Conservation (phyloP, 306 rosid genomes). For the Cicer cuneatum region DNA sequence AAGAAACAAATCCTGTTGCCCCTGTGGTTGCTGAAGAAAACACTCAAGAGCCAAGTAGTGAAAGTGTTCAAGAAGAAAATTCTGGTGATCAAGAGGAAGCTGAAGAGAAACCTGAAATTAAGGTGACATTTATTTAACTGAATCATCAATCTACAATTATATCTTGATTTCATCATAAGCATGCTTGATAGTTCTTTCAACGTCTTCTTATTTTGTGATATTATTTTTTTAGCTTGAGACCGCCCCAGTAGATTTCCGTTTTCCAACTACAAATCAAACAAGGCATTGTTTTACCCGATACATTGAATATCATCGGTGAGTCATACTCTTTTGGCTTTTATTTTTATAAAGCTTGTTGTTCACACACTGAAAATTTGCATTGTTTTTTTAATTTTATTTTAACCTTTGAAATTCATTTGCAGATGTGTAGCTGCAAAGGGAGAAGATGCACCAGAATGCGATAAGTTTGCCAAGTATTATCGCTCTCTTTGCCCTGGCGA, state of each 20-base stretch:
- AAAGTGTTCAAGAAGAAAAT: conserved; percentile 48
- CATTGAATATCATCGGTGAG: conserved; percentile 86
- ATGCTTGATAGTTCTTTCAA: conserved; percentile 2
- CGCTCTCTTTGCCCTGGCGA: conserved; percentile 98
- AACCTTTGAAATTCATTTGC: conserved; percentile 26
- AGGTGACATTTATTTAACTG: conserved; percentile 55
- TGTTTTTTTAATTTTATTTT: conserved; percentile 21
- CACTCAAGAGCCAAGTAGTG: conserved; percentile 60
- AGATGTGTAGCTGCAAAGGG: conserved; percentile 94
- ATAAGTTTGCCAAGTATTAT: conserved; percentile 82
- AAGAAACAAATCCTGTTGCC: conserved; percentile 49
- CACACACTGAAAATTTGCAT: neutral
- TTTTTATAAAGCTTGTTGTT: conserved; percentile 26
- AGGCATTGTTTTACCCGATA: conserved; percentile 99
- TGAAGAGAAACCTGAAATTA: conserved; percentile 78
- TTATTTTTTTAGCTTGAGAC: conserved; percentile 84
- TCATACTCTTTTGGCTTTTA: conserved; percentile 20
- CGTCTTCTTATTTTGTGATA: conserved; percentile 32
- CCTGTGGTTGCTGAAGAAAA: conserved; percentile 49
- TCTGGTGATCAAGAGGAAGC: conserved; percentile 65
- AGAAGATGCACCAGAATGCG: conserved; percentile 88
- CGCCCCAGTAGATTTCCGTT: conserved; percentile 95
- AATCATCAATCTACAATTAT: neutral
- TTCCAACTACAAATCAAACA: conserved; percentile 96
- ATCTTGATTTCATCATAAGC: neutral